Percentiles rank a stretch among this genome's conserved stretches.
Conservation (phyloP, 2,329 filamentous ascomycete genomes). For the Calcarisporium arbuscula region DNA sequence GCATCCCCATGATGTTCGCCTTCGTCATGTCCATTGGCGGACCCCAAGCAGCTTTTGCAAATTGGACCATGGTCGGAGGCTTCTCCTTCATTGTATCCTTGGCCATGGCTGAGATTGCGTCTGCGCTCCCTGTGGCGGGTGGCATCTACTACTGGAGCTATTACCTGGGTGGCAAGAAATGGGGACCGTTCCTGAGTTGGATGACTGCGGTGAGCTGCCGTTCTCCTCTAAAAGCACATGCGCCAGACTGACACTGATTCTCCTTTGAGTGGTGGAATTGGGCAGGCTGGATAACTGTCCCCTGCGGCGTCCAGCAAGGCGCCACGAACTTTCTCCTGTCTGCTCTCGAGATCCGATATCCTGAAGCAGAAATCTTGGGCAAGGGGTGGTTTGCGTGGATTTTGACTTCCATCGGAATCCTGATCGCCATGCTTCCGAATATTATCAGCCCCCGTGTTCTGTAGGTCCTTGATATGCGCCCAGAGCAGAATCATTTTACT, state of each 20-base stretch:
- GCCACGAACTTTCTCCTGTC: constrained; percentile 8
- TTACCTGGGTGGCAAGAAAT: constrained; percentile 3
- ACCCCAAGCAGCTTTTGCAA: constrained; percentile 4
- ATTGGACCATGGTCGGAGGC: constrained; percentile 6
- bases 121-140: constrained; percentile 3
- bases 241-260: not conserved
- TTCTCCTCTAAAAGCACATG: not conserved
- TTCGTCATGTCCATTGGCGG: constrained; percentile 7
- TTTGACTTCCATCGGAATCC: not conserved
- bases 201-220: constrained; percentile 4
- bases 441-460: constrained; percentile 2
- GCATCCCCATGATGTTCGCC: constrained; percentile 6
- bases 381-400: constrained; percentile 4
- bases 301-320: constrained; percentile 5
- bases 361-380: constrained; percentile 1
- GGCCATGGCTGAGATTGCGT: constrained; percentile 7
- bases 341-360: constrained; percentile 5
- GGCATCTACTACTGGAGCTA: constrained; percentile 6
- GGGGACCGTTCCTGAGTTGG: constrained; percentile 7
- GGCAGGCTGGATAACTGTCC: constrained; percentile 2
- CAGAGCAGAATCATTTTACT: no score
- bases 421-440: constrained; percentile 5
- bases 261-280: constrained; percentile 6
- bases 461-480: no score
- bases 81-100: constrained; percentile 5